These are phyloP conservation scores for Geotrichum ghanense DNA, from an alignment of 805 yeast species.

Conservation along the genomic window DNA sequence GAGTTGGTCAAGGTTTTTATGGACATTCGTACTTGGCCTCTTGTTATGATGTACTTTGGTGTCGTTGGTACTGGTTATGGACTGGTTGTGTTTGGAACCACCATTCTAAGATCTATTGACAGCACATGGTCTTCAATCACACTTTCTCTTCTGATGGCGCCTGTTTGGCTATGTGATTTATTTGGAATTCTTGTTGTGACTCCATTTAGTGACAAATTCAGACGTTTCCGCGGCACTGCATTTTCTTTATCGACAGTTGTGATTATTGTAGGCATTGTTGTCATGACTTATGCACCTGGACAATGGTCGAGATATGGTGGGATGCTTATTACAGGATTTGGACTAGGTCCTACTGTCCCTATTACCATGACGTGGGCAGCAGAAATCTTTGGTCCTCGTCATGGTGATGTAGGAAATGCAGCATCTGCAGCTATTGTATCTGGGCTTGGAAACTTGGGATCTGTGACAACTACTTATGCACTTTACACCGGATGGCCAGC, in stretches of 20 bases:
- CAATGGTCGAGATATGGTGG: conserved; percentile 77
- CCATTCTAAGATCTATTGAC: conserved; percentile 55
- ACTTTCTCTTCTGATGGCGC: conserved; percentile 70
- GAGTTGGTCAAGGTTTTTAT: conserved; percentile 44
- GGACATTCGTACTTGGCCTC: conserved; percentile 68
- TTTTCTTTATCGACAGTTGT: conserved; percentile 53
- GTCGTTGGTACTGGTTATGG: conserved; percentile 90
- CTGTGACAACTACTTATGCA: conserved; percentile 79
- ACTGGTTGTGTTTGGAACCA: conserved; percentile 72
- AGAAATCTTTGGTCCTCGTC: conserved; percentile 55
- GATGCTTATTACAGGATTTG: conserved; percentile 69
- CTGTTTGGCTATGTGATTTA: conserved; percentile 81
- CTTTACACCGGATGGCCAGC: conserved; percentile 81
- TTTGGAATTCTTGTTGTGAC: conserved; percentile 65
- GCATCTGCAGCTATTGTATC: conserved; percentile 73
- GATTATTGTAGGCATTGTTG: conserved; percentile 64
- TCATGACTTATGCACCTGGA: conserved; percentile 62
- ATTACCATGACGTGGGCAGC: conserved; percentile 77
- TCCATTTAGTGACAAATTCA: conserved; percentile 66
- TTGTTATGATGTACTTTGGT: conserved; percentile 81
- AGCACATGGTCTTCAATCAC: conserved; percentile 52
- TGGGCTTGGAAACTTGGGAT: conserved; percentile 80
- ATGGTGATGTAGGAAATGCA: conserved; percentile 80
- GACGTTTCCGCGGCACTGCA: conserved; percentile 45
- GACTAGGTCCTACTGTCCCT: conserved; percentile 86